Evolutionary conservation across 345 rosid species (phyloP).

Genomic region (Eucalyptus sp.): DNA sequence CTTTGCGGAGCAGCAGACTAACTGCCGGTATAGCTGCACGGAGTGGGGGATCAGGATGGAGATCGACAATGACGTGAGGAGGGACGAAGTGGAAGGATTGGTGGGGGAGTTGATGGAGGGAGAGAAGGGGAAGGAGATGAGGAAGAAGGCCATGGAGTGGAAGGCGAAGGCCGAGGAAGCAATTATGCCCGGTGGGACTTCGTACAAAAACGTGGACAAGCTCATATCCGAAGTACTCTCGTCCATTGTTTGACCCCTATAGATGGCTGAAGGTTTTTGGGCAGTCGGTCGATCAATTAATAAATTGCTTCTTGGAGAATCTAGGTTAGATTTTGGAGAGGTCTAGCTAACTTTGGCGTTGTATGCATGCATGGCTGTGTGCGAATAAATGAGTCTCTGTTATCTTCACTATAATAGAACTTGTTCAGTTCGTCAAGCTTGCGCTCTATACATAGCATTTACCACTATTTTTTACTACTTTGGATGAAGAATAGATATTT

Average conservation of each 20-base stretch:
- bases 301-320: too few species aligned
- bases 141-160: neutral
- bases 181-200: neutral
- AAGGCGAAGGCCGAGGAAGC: neutral
- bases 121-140: neutral
- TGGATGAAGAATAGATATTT: neutral
- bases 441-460: neutral
- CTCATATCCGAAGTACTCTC: neutral
- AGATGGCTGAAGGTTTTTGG: neutral
- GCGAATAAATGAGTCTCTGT: too few species aligned
- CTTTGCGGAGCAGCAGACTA: neutral
- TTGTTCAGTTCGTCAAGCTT: neutral
- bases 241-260: neutral
- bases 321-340: too few species aligned
- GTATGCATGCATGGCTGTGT: neutral
- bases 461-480: neutral
- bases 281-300: neutral
- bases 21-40: neutral
- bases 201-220: neutral
- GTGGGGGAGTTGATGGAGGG: neutral
- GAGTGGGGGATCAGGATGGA: neutral
- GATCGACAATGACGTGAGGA: neutral
- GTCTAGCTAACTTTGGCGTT: too few species aligned
- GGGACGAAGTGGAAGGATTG: neutral
- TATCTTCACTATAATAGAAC: neutral